Evolutionary conservation across 2,329 filamentous ascomycete species (phyloP).

Genomic region (Diaporthe citri): DNA sequence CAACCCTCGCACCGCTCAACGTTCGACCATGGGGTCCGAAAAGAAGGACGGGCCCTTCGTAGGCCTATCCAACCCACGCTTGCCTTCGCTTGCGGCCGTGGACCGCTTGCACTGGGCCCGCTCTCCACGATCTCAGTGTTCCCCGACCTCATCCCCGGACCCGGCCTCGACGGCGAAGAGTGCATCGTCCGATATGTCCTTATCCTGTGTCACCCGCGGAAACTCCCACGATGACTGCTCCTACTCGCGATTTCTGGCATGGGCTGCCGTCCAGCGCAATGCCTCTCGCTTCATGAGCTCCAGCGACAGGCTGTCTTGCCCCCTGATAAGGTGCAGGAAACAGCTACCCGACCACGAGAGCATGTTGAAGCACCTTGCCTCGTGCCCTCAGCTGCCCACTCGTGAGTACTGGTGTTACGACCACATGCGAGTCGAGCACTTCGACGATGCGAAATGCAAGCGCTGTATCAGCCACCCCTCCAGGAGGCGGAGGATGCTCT

Average conservation of each 20-base stretch:
- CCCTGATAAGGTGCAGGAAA: constrained; percentile 63
- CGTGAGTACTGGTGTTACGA: constrained; percentile 70
- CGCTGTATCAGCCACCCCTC: constrained; percentile 64
- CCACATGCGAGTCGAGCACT: constrained; percentile 64
- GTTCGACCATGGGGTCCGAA: constrained; percentile 35
- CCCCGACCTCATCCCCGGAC: constrained; percentile 19
- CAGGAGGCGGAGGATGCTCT: constrained; percentile 64
- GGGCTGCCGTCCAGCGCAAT: constrained; percentile 69
- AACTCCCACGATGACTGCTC: constrained; percentile 63
- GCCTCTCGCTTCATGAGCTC: constrained; percentile 60
- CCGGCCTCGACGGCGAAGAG: constrained; percentile 21
- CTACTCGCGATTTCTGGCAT: constrained; percentile 67
- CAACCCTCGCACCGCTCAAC: background rate
- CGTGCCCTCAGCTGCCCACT: constrained; percentile 60
- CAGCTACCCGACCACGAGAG: constrained; percentile 64
- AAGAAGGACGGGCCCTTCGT: constrained; percentile 33
- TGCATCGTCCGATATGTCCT: constrained; percentile 4
- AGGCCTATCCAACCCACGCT: constrained; percentile 33
- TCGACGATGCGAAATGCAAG: constrained; percentile 65
- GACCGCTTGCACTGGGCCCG: constrained; percentile 9
- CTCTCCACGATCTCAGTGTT: constrained; percentile 14
- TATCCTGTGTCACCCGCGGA: constrained; percentile 51
- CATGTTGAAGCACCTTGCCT: constrained; percentile 66
- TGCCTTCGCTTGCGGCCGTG: constrained; percentile 15
- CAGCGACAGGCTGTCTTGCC: constrained; percentile 64